phyloP scores from a whole-genome alignment of 2,329 filamentous ascomycete species.

The Sporothrix brunneoviolacea region DNA sequence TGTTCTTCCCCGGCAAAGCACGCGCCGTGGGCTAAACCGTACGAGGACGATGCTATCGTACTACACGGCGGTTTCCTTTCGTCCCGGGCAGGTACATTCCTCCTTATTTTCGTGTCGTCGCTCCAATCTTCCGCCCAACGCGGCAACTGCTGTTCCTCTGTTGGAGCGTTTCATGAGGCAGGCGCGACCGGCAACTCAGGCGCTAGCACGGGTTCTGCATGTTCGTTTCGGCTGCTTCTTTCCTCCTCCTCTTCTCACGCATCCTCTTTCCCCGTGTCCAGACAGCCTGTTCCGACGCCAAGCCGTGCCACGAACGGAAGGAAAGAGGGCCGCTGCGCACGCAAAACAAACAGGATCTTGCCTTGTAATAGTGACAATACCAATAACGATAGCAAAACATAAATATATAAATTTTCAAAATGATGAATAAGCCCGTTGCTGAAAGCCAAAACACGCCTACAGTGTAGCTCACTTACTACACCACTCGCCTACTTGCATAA shows the following conservation, averaged over 20 bases:
- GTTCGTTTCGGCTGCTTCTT: constrained; percentile 1
- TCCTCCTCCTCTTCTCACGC: no score
- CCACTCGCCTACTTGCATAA: background rate
- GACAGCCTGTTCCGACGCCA: background rate
- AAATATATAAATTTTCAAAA: no score
- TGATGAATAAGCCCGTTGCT: no score
- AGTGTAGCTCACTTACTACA: no score
- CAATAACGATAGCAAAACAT: no score
- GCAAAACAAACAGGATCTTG: no score
- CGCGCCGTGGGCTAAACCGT: no score
- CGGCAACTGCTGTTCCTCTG: background rate
- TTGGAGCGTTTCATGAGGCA: background rate
- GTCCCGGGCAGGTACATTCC: constrained; percentile 9
- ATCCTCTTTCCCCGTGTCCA: background rate
- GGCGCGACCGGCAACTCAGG: constrained; percentile 1
- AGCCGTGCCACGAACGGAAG: no score
- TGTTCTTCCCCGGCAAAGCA: constrained; percentile 4
- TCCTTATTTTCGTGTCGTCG: constrained; percentile 14
- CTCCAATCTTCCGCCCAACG: background rate
- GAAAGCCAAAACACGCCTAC: no score
- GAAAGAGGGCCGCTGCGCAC: no score
- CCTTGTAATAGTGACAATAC: no score
- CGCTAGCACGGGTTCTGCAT: background rate
- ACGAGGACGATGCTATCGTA: no score
- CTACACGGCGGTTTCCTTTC: constrained; percentile 6